A percentile compares a stretch with the other conserved stretches of the same genome.
These are phyloP conservation scores for Smallanthus sonchifolius DNA, from an alignment of 129 eudicot species.

Conservation along the genomic window DNA sequence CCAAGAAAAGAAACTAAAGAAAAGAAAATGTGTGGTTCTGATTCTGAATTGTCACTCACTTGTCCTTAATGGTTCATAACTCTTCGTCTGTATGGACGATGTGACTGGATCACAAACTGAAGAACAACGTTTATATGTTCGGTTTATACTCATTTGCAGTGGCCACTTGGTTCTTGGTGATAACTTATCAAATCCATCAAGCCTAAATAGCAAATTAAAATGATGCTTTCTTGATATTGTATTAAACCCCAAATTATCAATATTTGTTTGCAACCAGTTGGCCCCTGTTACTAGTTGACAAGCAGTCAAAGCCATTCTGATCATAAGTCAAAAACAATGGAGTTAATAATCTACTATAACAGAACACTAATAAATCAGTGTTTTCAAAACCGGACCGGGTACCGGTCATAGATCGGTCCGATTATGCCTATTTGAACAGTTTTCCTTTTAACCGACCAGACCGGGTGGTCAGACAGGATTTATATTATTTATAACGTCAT, in stretches of 20 bases:
- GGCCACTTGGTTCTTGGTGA: constrained; percentile 1
- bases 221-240: constrained; percentile 15
- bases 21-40: not conserved
- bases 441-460: too few species aligned
- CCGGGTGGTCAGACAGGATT: too few species aligned
- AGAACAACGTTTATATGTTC: constrained; percentile 8
- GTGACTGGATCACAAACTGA: constrained; percentile 18
- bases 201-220: not conserved
- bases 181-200: constrained; percentile 2
- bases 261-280: constrained; percentile 18
- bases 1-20: not conserved
- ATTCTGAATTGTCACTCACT: constrained; percentile 36
- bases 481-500: too few species aligned
- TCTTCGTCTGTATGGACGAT: constrained; percentile 17
- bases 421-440: too few species aligned
- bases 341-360: not conserved
- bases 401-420: too few species aligned
- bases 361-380: not conserved
- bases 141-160: constrained; percentile 3
- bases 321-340: constrained; percentile 9
- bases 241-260: constrained; percentile 4
- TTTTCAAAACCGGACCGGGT: too few species aligned
- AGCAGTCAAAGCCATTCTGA: constrained; percentile 38
- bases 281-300: constrained; percentile 24
- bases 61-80: constrained; percentile 20